These are phyloP conservation scores for Wickerhamomyces sp. DNA, from an alignment of 1,139 yeast genomes.

Conservation along the genomic window DNA sequence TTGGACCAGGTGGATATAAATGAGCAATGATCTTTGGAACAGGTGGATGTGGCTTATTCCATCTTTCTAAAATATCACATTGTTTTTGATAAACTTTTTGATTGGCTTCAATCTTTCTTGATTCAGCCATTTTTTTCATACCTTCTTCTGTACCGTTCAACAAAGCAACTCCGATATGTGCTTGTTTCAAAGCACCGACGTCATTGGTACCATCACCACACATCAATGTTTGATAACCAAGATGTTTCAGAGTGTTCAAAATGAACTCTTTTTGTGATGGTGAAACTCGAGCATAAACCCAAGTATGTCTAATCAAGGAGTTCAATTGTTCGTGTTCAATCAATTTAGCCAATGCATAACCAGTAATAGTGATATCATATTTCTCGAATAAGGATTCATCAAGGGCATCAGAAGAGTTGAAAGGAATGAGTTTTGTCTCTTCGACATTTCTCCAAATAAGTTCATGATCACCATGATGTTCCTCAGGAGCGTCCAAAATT, in stretches of 20 bases:
- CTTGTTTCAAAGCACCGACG: constrained; percentile 98
- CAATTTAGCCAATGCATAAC: constrained; percentile 75
- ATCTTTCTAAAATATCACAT: constrained; percentile 65
- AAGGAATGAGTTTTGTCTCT: constrained; percentile 69
- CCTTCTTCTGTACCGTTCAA: constrained; percentile 96
- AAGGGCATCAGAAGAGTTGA: constrained; percentile 54
- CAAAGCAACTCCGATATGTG: constrained; percentile 95
- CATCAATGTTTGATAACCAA: constrained; percentile 94
- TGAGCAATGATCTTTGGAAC: constrained; percentile 88
- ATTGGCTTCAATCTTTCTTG: constrained; percentile 60
- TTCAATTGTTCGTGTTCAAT: constrained; percentile 60
- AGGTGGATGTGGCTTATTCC: constrained; percentile 82
- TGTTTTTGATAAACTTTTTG: constrained; percentile 80
- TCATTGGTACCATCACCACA: constrained; percentile 99
- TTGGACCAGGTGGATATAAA: constrained; percentile 92
- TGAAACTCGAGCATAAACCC: constrained; percentile 98
- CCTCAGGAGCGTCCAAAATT: constrained; percentile 84
- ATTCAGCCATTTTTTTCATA: constrained; percentile 83
- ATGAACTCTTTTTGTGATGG: constrained; percentile 94
- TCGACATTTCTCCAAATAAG: constrained; percentile 84
- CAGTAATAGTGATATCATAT: constrained; percentile 89
- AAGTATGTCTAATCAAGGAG: constrained; percentile 76
- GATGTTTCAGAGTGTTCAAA: constrained; percentile 73
- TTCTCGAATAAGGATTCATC: constrained; percentile 54
- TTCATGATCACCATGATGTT: constrained; percentile 44